Base-by-base conservation (phyloP, 2,329 filamentous ascomycete genomes). In the Beauveria brongniartii region DNA sequence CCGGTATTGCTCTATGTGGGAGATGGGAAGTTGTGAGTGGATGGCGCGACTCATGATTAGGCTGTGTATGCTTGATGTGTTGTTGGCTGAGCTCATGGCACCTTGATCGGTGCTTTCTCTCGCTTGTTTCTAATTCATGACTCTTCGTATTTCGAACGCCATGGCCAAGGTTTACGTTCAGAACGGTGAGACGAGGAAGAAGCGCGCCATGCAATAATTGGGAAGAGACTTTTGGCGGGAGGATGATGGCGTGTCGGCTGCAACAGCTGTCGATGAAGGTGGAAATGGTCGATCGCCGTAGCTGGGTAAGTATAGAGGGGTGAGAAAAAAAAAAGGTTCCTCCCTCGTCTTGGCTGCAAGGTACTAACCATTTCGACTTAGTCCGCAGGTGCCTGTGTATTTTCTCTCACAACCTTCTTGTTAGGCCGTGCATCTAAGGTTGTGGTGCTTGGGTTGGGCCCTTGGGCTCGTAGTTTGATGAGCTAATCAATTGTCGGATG, bases 261-360 rank as follows among this genome's bases (percentile, higher is more conserved):
- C 28, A 54, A 34, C 14, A 40, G 28, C 26, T 18, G 57, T 60
- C 57, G 57, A 60, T 60, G 50, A 60, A 54, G 57, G 57, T 34
- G 57, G 41, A 48, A 54, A 60, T 54, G 28, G 50, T 60, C 57
- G 57, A 60, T 60, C 57, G 57, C 57, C 50, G 41, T 46, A 34
- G 48, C 50, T 14, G 16, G 18, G 26, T n/a, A 20, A 55, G 40
- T 24, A 20, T n/a, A 20, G 54, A 8, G 54, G 41, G 41, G 53
- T 20, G 53, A 18, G 18, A 47, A 16, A 47, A 22, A 22, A 34
- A 16, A 28, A 26, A 34, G 41, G 26, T 18, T 37, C 54, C 12
- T 26, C 7, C 28, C 12, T 34, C 48, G 28, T 20, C 34, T 16
- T 16, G 34, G 34, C 34, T 37, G 34, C 34, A 37, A 37, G 34